Conservation (phyloP, 1,284 basidiomycete species). For the Puccinia hordei region DNA sequence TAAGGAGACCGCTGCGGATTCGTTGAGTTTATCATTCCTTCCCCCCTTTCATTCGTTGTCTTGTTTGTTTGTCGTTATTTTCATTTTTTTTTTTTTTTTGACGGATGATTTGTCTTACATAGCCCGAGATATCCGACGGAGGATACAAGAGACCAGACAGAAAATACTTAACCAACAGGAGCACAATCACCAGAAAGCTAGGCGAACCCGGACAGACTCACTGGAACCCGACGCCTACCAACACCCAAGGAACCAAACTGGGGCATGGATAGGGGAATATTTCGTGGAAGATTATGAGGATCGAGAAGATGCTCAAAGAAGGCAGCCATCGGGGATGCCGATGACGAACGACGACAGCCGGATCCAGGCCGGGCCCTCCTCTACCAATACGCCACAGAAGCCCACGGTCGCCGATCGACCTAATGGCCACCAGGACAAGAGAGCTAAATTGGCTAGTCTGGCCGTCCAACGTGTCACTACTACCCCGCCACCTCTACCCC, state of each 20-base stretch:
- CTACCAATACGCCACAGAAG: not conserved
- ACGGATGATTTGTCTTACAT: not conserved
- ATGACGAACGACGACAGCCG: not conserved
- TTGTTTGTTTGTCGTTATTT: too few relatives aligned
- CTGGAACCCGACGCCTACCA: not conserved
- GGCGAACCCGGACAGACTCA: not conserved
- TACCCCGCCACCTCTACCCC: not conserved
- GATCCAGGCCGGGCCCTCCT: not conserved
- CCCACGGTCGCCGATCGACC: not conserved
- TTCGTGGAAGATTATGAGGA: constrained; percentile 15
- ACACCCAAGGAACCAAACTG: not conserved
- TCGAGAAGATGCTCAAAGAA: not conserved
- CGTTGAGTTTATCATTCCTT: not conserved
- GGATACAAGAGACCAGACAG: not conserved
- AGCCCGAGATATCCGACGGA: not conserved
- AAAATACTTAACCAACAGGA: not conserved
- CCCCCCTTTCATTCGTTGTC: not conserved
- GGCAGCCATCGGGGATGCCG: too few relatives aligned
- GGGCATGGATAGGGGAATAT: not conserved
- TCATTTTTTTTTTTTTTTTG: not conserved
- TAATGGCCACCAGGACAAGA: not conserved
- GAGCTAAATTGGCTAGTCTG: not conserved
- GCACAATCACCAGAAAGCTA: not conserved
- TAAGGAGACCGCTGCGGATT: not conserved
- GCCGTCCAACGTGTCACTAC: not conserved